These are phyloP conservation scores for Venturia nashicola DNA, from an alignment of 2,329 filamentous ascomycete species.

Conservation along the genomic window DNA sequence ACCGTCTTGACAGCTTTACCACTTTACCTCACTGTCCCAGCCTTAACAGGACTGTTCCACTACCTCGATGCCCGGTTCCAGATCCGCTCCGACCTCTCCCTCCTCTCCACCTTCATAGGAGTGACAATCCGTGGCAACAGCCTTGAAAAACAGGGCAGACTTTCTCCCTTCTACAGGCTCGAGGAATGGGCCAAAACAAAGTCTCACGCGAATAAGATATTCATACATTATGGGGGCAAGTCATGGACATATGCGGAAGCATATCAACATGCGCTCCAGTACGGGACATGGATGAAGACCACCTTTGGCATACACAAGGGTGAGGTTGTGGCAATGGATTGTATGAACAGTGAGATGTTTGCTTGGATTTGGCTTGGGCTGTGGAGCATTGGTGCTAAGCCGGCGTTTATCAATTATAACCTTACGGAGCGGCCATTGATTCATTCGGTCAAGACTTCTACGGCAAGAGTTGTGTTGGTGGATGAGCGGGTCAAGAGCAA, in stretches of 20 bases:
- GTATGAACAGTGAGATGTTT: conserved; percentile 70
- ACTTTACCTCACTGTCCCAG: not conserved
- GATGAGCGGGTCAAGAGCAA: conserved; percentile 48
- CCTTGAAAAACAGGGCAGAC: conserved; percentile 35
- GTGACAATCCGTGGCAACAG: not conserved
- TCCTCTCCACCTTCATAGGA: conserved; percentile 3
- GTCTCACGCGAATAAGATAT: conserved; percentile 31
- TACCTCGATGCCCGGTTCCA: conserved; percentile 9
- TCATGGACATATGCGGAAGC: conserved; percentile 63
- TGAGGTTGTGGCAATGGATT: conserved; percentile 71
- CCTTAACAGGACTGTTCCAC: conserved; percentile 1
- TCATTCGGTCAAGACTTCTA: conserved; percentile 62
- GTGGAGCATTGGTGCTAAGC: conserved; percentile 72
- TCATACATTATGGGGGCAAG: conserved; percentile 57
- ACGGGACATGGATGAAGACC: conserved; percentile 63
- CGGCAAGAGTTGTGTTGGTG: conserved; percentile 54
- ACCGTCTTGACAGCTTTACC: not conserved
- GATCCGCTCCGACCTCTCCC: conserved; percentile 8
- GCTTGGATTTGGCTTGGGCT: conserved; percentile 64
- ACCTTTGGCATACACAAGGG: conserved; percentile 50
- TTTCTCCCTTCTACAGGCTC: conserved; percentile 64
- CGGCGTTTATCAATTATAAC: conserved; percentile 85
- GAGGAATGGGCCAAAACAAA: conserved; percentile 49
- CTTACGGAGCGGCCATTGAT: conserved; percentile 56
- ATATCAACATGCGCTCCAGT: conserved; percentile 58